Percentiles rank a stretch among this genome's conserved stretches.
Evolutionary conservation across 1,284 basidiomycete species (phyloP).

Genomic region (Dichomitus squalens): DNA sequence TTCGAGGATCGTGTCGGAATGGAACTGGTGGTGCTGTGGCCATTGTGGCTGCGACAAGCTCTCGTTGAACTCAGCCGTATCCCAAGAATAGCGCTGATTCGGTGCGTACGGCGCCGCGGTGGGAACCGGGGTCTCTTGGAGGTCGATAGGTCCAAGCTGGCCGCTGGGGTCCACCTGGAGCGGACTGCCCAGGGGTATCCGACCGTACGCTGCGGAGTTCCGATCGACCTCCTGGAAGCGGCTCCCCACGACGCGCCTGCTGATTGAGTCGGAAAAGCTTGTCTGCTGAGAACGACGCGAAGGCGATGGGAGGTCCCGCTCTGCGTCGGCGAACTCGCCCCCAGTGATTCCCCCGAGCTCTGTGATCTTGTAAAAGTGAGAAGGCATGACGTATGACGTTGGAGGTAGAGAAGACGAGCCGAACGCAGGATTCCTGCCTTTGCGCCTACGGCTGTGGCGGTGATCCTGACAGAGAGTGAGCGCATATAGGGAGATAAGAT

Average conservation of each 20-base stretch:
- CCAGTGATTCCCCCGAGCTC: conserved; percentile 61
- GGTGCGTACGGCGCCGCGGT: conserved; percentile 56
- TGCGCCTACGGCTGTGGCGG: conserved; percentile 40
- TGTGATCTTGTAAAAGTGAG: conserved; percentile 73
- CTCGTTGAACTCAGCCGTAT: conserved; percentile 35
- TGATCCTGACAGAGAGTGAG: conserved; percentile 14
- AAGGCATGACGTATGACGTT: conserved; percentile 77
- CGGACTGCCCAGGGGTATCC: conserved; percentile 63
- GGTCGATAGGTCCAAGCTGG: conserved; percentile 40
- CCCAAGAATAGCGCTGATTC: conserved; percentile 48
- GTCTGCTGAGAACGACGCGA: conserved; percentile 38
- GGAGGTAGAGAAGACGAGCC: conserved; percentile 70
- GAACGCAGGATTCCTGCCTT: conserved; percentile 59
- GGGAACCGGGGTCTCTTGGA: conserved; percentile 42
- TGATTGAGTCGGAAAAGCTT: conserved; percentile 59
- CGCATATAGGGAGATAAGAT: too few relatives aligned
- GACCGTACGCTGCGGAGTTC: conserved; percentile 55
- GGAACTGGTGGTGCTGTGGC: conserved; percentile 14
- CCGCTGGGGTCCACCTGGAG: conserved; percentile 57
- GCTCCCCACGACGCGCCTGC: conserved; percentile 63
- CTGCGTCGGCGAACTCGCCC: conserved; percentile 53
- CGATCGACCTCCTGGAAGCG: conserved; percentile 73
- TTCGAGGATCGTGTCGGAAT: conserved; percentile 27
- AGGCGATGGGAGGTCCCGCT: conserved; percentile 20
- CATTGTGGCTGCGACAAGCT: conserved; percentile 25